These are phyloP conservation scores for Penicillium expansum DNA, from an alignment of 2,329 filamentous ascomycete species.

Conservation along the genomic window DNA sequence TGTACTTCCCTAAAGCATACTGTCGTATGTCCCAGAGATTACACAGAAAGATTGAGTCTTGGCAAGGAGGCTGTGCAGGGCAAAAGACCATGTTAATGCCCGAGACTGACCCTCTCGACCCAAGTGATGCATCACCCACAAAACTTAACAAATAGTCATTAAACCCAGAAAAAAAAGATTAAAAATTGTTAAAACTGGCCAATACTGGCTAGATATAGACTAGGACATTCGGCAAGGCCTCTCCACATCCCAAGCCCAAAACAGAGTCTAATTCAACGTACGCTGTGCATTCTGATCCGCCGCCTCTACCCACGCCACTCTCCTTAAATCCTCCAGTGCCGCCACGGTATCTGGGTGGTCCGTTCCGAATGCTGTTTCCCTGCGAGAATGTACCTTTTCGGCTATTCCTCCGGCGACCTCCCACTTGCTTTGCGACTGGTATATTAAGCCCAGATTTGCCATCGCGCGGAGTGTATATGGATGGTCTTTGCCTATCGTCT, in stretches of 20 bases:
- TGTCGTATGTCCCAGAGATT: no score
- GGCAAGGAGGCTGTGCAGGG: constrained; percentile 14
- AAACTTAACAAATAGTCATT: not conserved
- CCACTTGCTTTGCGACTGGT: constrained; percentile 16
- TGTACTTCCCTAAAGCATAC: not conserved
- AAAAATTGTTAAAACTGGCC: not conserved
- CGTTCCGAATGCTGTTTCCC: constrained; percentile 1
- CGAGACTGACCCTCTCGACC: not conserved
- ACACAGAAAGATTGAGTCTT: constrained; percentile 1
- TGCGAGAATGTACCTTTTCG: constrained; percentile 6
- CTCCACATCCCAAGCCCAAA: not conserved
- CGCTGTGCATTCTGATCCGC: constrained; percentile 11
- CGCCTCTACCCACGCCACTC: constrained; percentile 10
- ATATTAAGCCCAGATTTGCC: constrained; percentile 12
- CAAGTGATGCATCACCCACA: not conserved
- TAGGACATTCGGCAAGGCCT: not conserved
- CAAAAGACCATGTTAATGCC: not conserved
- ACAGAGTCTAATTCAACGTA: constrained; percentile 10
- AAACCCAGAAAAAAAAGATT: not conserved
- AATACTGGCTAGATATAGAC: not conserved
- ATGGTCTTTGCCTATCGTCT: constrained; percentile 9
- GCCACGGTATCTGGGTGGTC: constrained; percentile 12
- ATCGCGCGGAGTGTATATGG: constrained; percentile 11
- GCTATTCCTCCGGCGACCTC: constrained; percentile 4
- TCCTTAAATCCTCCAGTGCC: constrained; percentile 9